Evolutionary conservation across 345 rosid species (phyloP), one percentile per base, ranked within the genome.

Genomic region (Laguncularia racemosa): DNA sequence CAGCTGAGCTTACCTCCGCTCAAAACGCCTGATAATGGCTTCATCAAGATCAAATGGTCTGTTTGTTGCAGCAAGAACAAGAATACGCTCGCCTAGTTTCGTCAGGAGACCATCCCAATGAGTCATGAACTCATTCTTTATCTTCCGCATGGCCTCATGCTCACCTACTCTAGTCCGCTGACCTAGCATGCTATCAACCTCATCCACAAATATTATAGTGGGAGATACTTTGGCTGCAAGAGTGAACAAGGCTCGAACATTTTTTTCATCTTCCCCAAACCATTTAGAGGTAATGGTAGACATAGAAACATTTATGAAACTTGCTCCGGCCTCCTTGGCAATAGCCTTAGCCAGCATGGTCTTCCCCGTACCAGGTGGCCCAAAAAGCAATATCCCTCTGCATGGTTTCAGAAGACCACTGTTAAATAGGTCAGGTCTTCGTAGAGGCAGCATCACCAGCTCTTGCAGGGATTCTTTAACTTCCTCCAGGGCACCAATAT

Each of bases 261-360:
- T 93, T 78, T 93, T 93, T 81, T 89, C 99, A 12, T 93, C 99
- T 72, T 93, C 99, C 28, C 99, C 98, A 47, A 86, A 91, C 96
- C 98, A 86, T 72, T 91, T 91, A n/a, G 98, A 91, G 50, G 95
- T 84, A 58, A 91, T 82, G 14, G 99, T 89, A 2, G 97, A 89
- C 99, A 93, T 89, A 1, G 99, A 89, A 50, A 93, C 97, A 33
- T 85, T 89, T 43, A 93, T 89, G 78, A 89, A 93, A 75, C 97
- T 93, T 1, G 99, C 99, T 56, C 96, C 91, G 1, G 99, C 96
- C 63, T 93, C 97, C 69, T 68, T 82, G 6, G 99, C 96, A 17
- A 89, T 89, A 58, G 99, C 99, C 75, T 89, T 93, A 46, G 99
- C 99, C 61, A 93, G 62, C 99, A 93, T 87, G 46, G 99, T 93